Conservation (phyloP, 1,284 basidiomycete species). For the Paramarasmius palmivorus region DNA sequence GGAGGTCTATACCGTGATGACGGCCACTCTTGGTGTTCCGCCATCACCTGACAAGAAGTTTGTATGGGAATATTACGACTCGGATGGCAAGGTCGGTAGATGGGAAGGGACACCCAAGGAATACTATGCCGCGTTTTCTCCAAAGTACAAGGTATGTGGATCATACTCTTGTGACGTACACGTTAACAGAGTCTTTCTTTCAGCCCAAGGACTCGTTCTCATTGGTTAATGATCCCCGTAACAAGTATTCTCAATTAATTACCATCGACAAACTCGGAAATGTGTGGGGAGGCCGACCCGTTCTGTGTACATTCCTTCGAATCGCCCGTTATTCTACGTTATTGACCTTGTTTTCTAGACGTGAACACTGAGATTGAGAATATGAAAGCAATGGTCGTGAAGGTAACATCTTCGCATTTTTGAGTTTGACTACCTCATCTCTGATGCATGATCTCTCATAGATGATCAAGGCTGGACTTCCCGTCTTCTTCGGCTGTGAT, state of each 20-base stretch:
- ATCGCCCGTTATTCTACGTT: background rate
- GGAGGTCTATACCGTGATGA: constrained; percentile 88
- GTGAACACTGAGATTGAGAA: constrained; percentile 86
- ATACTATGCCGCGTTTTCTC: constrained; percentile 70
- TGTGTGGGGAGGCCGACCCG: constrained; percentile 82
- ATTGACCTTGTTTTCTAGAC: constrained; percentile 48
- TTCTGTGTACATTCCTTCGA: constrained; percentile 65
- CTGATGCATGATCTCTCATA: constrained; percentile 17
- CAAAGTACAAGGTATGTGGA: constrained; percentile 55
- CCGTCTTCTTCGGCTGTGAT: constrained; percentile 95
- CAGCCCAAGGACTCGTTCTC: constrained; percentile 79
- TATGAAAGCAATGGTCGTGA: constrained; percentile 81
- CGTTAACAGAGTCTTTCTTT: constrained; percentile 10
- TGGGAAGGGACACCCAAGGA: constrained; percentile 83
- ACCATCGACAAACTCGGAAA: constrained; percentile 93
- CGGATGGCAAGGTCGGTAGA: constrained; percentile 73
- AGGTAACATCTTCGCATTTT: constrained; percentile 44
- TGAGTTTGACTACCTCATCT: background rate
- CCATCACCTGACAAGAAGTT: constrained; percentile 73
- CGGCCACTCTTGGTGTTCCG: constrained; percentile 83
- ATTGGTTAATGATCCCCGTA: constrained; percentile 93
- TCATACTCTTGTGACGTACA: constrained; percentile 1
- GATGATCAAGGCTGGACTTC: constrained; percentile 86
- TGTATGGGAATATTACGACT: constrained; percentile 88
- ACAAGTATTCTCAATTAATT: constrained; percentile 82